Evolutionary conservation across 2,329 filamentous ascomycete species (phyloP).

Genomic region (Fusarium fracticaudum): DNA sequence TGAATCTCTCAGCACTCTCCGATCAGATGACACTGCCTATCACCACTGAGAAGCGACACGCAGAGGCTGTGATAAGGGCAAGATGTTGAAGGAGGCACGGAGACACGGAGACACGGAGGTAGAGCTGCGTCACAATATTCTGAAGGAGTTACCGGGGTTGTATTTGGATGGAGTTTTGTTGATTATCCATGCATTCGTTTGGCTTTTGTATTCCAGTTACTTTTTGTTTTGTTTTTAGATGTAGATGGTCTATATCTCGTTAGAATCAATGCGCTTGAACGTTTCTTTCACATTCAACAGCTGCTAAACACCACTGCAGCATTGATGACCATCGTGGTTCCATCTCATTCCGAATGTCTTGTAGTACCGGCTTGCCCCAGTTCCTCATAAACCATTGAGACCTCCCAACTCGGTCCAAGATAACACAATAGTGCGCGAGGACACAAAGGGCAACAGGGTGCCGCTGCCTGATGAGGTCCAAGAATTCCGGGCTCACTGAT

Average conservation of each 20-base stretch:
- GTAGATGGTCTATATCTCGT: background rate
- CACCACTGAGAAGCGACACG: background rate
- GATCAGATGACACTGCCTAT: background rate
- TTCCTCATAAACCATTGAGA: slow-evolving; percentile 24
- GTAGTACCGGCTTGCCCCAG: slow-evolving; percentile 19
- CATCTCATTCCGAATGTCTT: slow-evolving; percentile 4
- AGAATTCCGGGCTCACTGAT: slow-evolving; percentile 17
- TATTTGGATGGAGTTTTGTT: background rate
- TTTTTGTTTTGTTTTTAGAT: background rate
- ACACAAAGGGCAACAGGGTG: slow-evolving; percentile 22
- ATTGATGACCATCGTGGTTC: slow-evolving; percentile 1
- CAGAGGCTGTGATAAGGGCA: background rate
- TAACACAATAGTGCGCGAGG: slow-evolving; percentile 28
- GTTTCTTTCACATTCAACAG: background rate
- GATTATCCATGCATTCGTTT: background rate
- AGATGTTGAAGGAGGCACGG: background rate
- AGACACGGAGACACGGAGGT: background rate
- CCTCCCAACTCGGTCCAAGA: slow-evolving; percentile 15
- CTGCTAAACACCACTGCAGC: slow-evolving; percentile 26
- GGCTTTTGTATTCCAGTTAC: background rate
- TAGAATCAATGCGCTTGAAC: background rate
- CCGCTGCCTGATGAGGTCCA: slow-evolving; percentile 26
- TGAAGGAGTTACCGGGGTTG: background rate
- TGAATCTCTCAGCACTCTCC: background rate
- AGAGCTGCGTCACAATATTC: background rate